These are phyloP conservation scores for Tolypocladium guangdongense DNA, from an alignment of 2,329 filamentous ascomycete genomes.

Conservation along the genomic window DNA sequence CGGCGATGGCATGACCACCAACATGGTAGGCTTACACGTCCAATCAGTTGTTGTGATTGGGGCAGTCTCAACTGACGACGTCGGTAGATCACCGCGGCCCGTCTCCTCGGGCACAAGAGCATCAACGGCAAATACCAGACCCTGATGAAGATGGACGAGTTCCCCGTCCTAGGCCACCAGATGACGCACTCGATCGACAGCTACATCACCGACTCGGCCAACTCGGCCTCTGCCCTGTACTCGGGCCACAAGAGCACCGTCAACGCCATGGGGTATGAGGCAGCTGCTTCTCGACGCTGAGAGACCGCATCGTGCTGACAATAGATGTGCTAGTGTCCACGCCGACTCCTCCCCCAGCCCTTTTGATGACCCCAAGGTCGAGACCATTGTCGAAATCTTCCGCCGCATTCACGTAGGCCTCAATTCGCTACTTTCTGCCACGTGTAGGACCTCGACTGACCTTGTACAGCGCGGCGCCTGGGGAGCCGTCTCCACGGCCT, in stretches of 20 bases:
- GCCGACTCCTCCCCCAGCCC: slow-evolving; percentile 61
- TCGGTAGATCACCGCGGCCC: slow-evolving; percentile 56
- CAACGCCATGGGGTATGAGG: slow-evolving; percentile 57
- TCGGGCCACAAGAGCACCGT: slow-evolving; percentile 76
- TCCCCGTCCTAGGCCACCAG: slow-evolving; percentile 77
- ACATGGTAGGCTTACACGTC: slow-evolving; percentile 37
- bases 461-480: slow-evolving; percentile 35
- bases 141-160: slow-evolving; percentile 67
- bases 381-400: slow-evolving; percentile 72
- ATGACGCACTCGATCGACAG: slow-evolving; percentile 81
- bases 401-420: slow-evolving; percentile 52
- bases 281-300: not conserved
- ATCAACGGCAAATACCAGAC: slow-evolving; percentile 78
- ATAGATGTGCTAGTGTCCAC: slow-evolving; percentile 43
- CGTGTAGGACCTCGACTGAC: not conserved
- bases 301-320: not conserved
- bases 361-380: slow-evolving; percentile 79
- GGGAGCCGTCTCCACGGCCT: slow-evolving; percentile 69
- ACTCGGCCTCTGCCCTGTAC: slow-evolving; percentile 73
- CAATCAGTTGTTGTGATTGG: not conserved
- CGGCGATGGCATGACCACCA: slow-evolving; percentile 63
- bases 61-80: slow-evolving; percentile 4
- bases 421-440: not conserved
- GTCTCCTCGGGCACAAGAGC: slow-evolving; percentile 69
- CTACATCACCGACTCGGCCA: slow-evolving; percentile 81